Evolutionary conservation across 192 early-diverging fungal species (phyloP), one percentile per base, ranked within the genome.

Genomic region (Coemansia sp.): DNA sequence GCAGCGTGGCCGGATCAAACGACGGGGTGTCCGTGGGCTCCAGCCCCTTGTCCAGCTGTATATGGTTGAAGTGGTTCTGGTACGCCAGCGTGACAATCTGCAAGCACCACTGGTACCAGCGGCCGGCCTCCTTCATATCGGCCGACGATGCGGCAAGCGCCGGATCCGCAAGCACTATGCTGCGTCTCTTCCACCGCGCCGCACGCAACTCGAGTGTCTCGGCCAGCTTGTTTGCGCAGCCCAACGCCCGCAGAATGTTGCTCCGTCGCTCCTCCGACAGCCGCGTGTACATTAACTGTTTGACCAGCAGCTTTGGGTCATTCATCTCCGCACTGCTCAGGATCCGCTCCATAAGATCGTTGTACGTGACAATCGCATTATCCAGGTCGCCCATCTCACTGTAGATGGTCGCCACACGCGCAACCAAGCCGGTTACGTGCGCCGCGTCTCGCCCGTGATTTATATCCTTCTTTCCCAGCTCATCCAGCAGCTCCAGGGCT

Each of bases 31-130:
- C 69, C 18, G 61, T 49, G 3, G 64, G 60, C 39, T 65, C 65
- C 66, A 66, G 51, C 45, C 42, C 52, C 46, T 82, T 55, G 42
- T 67, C 68, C 11, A 73, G 68, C 65, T 68, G 74, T 47, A 64
- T 45, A 21, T 76, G 74, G 64, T 83, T 74, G 42, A 56, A 74
- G 66, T 83, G 76, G 51, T 77, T 78, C 65, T 78, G 76, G 19
- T 83, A 83, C 11, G 80, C 69, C 59, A 78, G 69, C 72, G 68
- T 83, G 8, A 76, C 73, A 7, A 83, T 40, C 63, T 83, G 76
- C 76, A 83, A 39, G 41, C 80, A 83, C 80, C 80, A 83, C n/a
- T 74, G 72, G 76, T 78, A 83, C 80, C 80, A 83, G n/a, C 65
- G 72, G 13, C 69, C 65, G 21, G 80, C 80, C 42, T 67, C 76